Base-by-base conservation (phyloP, 2,329 filamentous ascomycete genomes). In the Dothidotthia symphoricarpi region DNA sequence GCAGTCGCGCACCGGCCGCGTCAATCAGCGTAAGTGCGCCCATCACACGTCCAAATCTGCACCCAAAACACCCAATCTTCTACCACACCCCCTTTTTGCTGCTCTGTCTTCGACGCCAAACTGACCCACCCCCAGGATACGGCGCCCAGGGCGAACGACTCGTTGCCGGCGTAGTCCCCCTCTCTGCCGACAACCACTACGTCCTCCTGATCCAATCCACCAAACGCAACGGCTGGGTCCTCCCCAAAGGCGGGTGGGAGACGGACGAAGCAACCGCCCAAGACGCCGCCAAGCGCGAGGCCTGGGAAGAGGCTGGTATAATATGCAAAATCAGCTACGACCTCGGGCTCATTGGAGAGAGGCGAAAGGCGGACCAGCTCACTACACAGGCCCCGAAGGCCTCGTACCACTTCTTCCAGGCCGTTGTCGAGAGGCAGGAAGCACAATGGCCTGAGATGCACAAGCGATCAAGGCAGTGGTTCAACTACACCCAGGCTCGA, bases 161-260 rank as follows among this genome's bases (percentile, higher is more conserved):
- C 46, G 93, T 98, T 57, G 91, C 93, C 45, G 93, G 93, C 55
- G 83, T 97, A 41, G 93, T 98, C 31, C 88, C 93, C 50, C 76
- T 97, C 51, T 93, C 88, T 38, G 70, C 78, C 58, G 90, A 95
- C 72, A 91, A 88, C 68, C 83, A 82, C 57, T 85, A 86, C 67
- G 91, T 98, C 45, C 78, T 98, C 55, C 77, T 98, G 55, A 95
- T 97, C 58, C 89, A 96, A 73, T 95, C 89, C 37, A 91, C 87
- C 35, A 81, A 88, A 50, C 84, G 89, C 58, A 88, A 88, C 67
- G 88, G 87, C 58, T 98, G 93, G 93, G 93, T 98, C 28, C 77
- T 98, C 42, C 93, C 93, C 44, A 98, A 98, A 68, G 93, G 93
- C 63, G 93, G 93, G 44, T 98, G 93, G 90, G 93, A 98, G 69